Conservation (phyloP, 805 yeast genomes). For the Saccharomycopsis oosterbeekiorum region DNA sequence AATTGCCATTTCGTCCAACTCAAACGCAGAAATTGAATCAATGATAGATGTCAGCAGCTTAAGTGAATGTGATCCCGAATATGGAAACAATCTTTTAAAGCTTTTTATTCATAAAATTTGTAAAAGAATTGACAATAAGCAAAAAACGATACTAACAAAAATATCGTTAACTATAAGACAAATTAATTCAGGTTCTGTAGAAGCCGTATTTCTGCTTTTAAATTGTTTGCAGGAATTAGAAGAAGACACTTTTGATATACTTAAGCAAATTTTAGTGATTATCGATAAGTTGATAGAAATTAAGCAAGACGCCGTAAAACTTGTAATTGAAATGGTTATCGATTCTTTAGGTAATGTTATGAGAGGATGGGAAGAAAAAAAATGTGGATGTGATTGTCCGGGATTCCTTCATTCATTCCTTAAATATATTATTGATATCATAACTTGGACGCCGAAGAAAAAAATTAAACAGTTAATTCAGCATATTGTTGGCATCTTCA, state of each 20-base stretch:
- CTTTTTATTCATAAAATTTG: conserved; percentile 7
- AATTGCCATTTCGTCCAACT: background rate
- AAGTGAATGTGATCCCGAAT: conserved; percentile 2
- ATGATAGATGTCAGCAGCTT: background rate
- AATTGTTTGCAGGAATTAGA: conserved; percentile 5
- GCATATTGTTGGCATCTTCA: conserved; percentile 8
- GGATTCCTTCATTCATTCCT: conserved; percentile 8
- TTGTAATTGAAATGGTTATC: conserved; percentile 10
- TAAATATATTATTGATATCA: conserved; percentile 9
- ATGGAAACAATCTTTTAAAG: conserved; percentile 7
- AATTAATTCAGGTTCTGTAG: conserved; percentile 6
- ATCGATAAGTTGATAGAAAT: conserved; percentile 13
- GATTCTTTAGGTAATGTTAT: conserved; percentile 5
- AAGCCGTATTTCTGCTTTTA: conserved; percentile 4
- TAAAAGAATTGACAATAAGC: conserved; percentile 6
- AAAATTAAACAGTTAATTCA: conserved; percentile 6
- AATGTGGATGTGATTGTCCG: conserved; percentile 14
- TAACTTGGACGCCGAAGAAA: conserved; percentile 14
- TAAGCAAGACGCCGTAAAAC: conserved; percentile 7
- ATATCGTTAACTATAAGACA: background rate
- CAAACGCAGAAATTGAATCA: background rate
- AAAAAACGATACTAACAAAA: background rate
- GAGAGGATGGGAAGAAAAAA: conserved; percentile 9
- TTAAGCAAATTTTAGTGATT: conserved; percentile 9
- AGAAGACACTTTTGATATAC: conserved; percentile 11